phyloP scores from a whole-genome alignment of 106 monocot species.

The Cymbidium sinense region DNA sequence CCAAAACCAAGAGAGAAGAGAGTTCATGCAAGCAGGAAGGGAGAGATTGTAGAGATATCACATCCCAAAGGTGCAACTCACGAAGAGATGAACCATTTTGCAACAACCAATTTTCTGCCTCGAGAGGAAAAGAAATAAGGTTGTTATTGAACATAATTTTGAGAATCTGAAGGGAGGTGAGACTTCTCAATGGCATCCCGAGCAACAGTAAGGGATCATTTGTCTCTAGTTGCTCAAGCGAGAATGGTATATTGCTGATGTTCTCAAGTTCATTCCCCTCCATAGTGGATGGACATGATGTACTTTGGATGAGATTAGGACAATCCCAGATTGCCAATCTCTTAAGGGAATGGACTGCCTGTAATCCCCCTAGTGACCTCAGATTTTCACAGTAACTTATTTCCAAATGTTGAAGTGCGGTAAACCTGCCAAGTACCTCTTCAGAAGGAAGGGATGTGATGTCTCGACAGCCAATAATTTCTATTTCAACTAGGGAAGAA shows the following conservation, averaged over 20 bases:
- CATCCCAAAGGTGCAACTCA: constrained; percentile 11
- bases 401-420: constrained; percentile 3
- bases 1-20: constrained; percentile 3
- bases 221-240: constrained; percentile 5
- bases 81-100: constrained; percentile 5
- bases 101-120: constrained; percentile 7
- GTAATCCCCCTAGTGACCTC: constrained; percentile 5
- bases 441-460: constrained; percentile 3
- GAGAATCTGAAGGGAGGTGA: neutral
- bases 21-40: constrained; percentile 7
- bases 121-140: neutral
- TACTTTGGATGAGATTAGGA: constrained; percentile 1
- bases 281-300: neutral
- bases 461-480: constrained; percentile 5
- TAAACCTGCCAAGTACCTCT: neutral
- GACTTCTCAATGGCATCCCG: constrained; percentile 3
- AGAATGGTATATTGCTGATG: neutral
- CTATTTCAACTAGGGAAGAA: constrained; percentile 5
- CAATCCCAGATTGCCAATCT: constrained; percentile 6
- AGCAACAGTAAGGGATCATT: constrained; percentile 7
- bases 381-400: constrained; percentile 10
- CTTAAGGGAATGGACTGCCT: constrained; percentile 4
- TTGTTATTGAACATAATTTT: neutral
- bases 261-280: neutral
- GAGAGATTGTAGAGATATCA: neutral